These are phyloP conservation scores for Pyrenophora tritici-repentis DNA, from an alignment of 2,329 filamentous ascomycete species.

Conservation along the genomic window DNA sequence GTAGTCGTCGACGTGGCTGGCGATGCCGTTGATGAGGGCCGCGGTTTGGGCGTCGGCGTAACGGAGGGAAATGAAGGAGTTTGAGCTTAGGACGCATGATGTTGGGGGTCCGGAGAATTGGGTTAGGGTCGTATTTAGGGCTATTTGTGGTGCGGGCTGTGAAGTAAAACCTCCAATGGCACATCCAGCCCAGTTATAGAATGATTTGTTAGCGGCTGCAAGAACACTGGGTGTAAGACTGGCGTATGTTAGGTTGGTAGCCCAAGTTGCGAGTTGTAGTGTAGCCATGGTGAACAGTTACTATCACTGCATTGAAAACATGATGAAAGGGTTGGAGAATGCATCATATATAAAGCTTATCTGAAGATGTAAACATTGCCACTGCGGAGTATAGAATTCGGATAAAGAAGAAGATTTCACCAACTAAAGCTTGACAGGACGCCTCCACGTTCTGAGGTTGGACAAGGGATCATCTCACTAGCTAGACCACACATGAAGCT, in stretches of 20 bases:
- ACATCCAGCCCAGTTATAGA: conserved; percentile 62
- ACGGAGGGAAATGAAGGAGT: conserved; percentile 16
- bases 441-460: no score
- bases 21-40: conserved; percentile 60
- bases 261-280: no score
- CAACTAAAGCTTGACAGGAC: no score
- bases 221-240: neutral
- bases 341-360: no score
- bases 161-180: conserved; percentile 54
- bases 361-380: no score
- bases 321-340: no score
- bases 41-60: conserved; percentile 54
- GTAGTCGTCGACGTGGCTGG: conserved; percentile 62
- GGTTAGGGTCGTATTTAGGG: conserved; percentile 39
- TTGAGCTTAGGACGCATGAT: conserved; percentile 46
- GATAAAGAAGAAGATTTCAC: no score
- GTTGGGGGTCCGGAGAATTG: conserved; percentile 48
- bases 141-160: conserved; percentile 53
- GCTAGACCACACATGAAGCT: no score
- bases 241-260: neutral
- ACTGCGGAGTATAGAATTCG: no score
- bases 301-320: no score
- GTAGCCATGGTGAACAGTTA: no score
- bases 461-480: no score
- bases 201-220: neutral